Evolutionary conservation across 768 basidiomycete species (phyloP).

Genomic region (Russula griseocarnosa): DNA sequence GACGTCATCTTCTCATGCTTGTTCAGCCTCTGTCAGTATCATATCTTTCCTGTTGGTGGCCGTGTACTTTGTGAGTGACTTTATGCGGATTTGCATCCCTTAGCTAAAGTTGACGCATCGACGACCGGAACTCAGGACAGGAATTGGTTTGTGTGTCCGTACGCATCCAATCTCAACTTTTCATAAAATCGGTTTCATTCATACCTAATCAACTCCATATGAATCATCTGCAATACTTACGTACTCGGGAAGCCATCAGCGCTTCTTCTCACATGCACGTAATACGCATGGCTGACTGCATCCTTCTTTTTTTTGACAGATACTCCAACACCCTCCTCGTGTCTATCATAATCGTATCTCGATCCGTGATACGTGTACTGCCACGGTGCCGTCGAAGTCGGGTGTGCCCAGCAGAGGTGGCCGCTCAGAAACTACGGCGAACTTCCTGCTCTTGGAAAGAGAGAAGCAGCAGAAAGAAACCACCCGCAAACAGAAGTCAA

Average conservation of each 20-base stretch:
- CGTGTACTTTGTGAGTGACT: slow-evolving; percentile 9
- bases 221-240: slow-evolving; percentile 5
- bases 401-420: neutral
- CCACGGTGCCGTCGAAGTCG: neutral
- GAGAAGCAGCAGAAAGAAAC: neutral
- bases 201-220: neutral
- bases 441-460: neutral
- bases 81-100: neutral
- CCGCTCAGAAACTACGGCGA: slow-evolving; percentile 1
- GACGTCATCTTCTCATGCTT: neutral
- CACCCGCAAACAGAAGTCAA: neutral
- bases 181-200: neutral
- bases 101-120: neutral
- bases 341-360: slow-evolving; percentile 28
- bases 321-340: slow-evolving; percentile 33
- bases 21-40: slow-evolving; percentile 3
- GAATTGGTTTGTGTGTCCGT: slow-evolving; percentile 17
- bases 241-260: slow-evolving; percentile 17
- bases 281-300: neutral
- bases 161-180: neutral
- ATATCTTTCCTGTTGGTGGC: neutral
- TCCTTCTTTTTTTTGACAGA: neutral
- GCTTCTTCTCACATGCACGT: neutral
- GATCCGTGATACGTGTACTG: neutral
- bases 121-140: neutral